These are phyloP conservation scores for Mortierella sp. DNA, from an alignment of 371 early-diverging fungal species.

Conservation along the genomic window DNA sequence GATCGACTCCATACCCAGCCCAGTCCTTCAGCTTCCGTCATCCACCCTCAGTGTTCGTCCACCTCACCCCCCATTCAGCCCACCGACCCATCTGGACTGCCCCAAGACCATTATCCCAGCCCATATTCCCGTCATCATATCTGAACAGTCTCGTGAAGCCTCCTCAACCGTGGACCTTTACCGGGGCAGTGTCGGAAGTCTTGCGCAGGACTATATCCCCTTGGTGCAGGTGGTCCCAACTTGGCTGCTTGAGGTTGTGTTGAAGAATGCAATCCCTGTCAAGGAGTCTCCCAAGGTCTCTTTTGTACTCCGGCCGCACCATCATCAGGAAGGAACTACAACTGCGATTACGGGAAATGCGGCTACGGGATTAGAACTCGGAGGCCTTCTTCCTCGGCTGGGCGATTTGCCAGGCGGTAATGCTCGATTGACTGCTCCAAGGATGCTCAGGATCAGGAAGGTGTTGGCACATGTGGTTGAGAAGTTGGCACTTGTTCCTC, in stretches of 20 bases:
- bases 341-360: constrained; percentile 1
- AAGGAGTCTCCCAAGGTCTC: constrained; percentile 89
- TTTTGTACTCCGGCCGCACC: constrained; percentile 81
- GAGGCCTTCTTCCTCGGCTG: constrained; percentile 12
- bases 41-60: constrained; percentile 38
- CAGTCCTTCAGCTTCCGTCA: constrained; percentile 21
- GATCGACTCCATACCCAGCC: constrained; percentile 36
- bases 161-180: constrained; percentile 81
- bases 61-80: constrained; percentile 59
- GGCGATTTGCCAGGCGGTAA: constrained; percentile 64
- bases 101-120: constrained; percentile 77
- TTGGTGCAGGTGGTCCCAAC: constrained; percentile 60
- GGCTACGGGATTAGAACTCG: constrained; percentile 27
- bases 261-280: constrained; percentile 71
- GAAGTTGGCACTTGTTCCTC: constrained; percentile 67
- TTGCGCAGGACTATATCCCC: constrained; percentile 64
- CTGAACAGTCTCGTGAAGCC: constrained; percentile 87
- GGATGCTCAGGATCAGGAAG: constrained; percentile 90
- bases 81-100: constrained; percentile 64
- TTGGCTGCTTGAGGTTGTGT: constrained; percentile 63
- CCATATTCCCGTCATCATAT: constrained; percentile 77
- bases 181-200: constrained; percentile 74
- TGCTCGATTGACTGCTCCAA: constrained; percentile 84
- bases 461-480: constrained; percentile 86
- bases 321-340: constrained; percentile 57